These are phyloP conservation scores for Boletus rufocinnamomeus DNA, from an alignment of 768 basidiomycete species.

Conservation along the genomic window DNA sequence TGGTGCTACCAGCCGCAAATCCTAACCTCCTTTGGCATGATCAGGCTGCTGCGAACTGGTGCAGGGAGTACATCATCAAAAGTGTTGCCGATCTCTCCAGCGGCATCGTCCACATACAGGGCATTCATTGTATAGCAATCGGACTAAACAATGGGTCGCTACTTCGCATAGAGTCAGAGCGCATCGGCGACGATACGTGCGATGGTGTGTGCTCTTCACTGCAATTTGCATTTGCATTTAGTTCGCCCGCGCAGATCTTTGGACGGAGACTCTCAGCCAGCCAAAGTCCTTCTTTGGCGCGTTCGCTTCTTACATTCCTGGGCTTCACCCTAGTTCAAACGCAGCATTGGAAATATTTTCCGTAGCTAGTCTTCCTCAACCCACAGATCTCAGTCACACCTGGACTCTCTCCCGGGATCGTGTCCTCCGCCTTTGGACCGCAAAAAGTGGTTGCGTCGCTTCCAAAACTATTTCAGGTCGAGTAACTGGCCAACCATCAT, in stretches of 20 bases:
- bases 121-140: conserved; percentile 65
- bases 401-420: conserved; percentile 90
- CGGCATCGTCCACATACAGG: conserved; percentile 65
- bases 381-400: conserved; percentile 69
- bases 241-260: conserved; percentile 53
- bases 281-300: conserved; percentile 68
- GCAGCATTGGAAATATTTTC: conserved; percentile 65
- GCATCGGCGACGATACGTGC: conserved; percentile 50
- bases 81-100: conserved; percentile 44
- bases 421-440: conserved; percentile 82
- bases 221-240: conserved; percentile 11
- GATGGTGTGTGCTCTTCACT: conserved; percentile 51
- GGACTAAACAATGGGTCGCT: conserved; percentile 61
- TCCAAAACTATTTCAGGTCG: conserved; percentile 52
- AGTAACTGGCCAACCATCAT: conserved; percentile 35
- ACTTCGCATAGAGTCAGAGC: conserved; percentile 68
- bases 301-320: conserved; percentile 64
- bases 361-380: conserved; percentile 71
- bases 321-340: conserved; percentile 46
- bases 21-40: conserved; percentile 60
- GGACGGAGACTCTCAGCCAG: conserved; percentile 66
- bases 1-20: conserved; percentile 62
- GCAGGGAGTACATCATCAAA: conserved; percentile 67
- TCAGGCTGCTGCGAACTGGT: conserved; percentile 55
- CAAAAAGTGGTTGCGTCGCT: conserved; percentile 70